phyloP scores from a whole-genome alignment of 305 asterid genomes.

The Rubia tinctorum region DNA sequence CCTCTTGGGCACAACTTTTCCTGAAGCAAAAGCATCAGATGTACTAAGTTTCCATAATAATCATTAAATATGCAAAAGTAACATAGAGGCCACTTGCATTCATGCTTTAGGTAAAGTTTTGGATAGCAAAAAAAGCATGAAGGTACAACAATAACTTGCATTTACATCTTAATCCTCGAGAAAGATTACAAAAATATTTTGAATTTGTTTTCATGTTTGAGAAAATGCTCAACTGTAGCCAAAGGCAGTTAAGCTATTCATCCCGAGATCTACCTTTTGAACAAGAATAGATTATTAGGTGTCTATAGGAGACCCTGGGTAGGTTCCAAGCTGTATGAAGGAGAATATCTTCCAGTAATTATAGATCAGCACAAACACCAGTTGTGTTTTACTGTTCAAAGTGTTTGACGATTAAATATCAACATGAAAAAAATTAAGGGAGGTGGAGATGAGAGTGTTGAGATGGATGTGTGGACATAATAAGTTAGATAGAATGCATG shows the following conservation, averaged over 20 bases:
- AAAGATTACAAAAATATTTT: background rate
- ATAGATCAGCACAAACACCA: background rate
- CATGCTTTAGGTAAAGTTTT: background rate
- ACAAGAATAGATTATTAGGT: background rate
- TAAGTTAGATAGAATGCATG: background rate
- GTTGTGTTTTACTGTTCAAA: background rate
- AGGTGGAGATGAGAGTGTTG: background rate
- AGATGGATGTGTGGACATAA: background rate
- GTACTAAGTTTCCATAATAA: conserved; percentile 1
- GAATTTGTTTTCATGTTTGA: background rate
- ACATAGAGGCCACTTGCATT: background rate
- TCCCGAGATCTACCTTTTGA: background rate
- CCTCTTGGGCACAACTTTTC: conserved; percentile 64
- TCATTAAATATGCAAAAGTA: background rate
- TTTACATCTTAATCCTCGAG: too few relatives aligned
- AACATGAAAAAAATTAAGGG: background rate
- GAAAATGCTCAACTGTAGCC: background rate
- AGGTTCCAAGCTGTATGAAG: background rate
- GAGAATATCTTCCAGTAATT: background rate
- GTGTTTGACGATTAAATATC: background rate
- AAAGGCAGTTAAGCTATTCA: background rate
- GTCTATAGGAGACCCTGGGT: background rate
- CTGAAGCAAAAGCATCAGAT: conserved; percentile 35
- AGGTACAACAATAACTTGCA: too few relatives aligned
- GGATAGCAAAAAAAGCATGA: background rate